A percentile compares a stretch with the other conserved stretches of the same genome.
These are phyloP conservation scores for Pyracantha coccinea DNA, from an alignment of 331 rosid genomes.

Conservation along the genomic window DNA sequence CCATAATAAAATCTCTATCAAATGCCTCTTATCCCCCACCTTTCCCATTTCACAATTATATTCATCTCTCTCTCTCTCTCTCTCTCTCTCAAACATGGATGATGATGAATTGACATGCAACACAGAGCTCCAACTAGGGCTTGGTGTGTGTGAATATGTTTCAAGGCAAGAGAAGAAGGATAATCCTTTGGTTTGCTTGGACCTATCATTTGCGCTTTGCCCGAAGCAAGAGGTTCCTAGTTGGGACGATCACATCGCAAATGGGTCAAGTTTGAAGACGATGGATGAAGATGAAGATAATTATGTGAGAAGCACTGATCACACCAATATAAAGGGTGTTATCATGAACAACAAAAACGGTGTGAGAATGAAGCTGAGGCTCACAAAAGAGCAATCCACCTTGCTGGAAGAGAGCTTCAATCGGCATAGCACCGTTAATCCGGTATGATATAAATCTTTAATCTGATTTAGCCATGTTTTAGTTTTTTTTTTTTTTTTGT, in stretches of 20 bases:
- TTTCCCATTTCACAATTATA: constrained; percentile 9
- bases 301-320: not conserved
- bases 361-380: constrained; percentile 61
- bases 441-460: constrained; percentile 19
- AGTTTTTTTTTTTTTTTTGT: too few relatives aligned
- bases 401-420: constrained; percentile 70
- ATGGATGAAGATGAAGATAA: constrained; percentile 2
- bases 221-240: constrained; percentile 28
- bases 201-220: constrained; percentile 36
- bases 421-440: constrained; percentile 54
- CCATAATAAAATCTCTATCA: constrained; percentile 27
- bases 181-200: constrained; percentile 3
- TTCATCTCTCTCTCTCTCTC: not conserved
- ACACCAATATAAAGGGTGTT: not conserved
- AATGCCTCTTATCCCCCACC: constrained; percentile 14
- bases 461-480: not conserved
- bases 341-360: not conserved
- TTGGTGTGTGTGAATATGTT: constrained; percentile 36
- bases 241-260: not conserved
- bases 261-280: constrained; percentile 16
- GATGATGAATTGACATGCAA: constrained; percentile 40
- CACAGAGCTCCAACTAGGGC: constrained; percentile 46
- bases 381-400: constrained; percentile 61
- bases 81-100: constrained; percentile 42
- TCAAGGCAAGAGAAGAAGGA: constrained; percentile 9